Conservation (phyloP, 2,329 filamentous ascomycete species). For the Coniochaeta ligniaria region DNA sequence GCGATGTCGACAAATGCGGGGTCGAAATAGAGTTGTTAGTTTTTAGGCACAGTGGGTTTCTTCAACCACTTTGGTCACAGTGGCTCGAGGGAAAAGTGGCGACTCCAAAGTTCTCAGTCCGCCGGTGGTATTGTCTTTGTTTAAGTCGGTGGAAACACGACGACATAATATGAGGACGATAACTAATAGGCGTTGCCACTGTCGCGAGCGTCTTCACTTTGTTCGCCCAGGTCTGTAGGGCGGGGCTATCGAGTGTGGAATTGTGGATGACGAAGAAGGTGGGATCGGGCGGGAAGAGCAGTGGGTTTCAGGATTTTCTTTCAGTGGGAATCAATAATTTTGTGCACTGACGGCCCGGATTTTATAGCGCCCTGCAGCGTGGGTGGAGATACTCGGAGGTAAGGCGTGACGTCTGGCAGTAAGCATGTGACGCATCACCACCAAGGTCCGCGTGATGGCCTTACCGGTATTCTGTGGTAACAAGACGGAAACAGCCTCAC, state of each 20-base stretch:
- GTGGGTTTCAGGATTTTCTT: conserved; percentile 6
- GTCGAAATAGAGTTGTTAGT: not conserved
- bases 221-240: not conserved
- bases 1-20: not conserved
- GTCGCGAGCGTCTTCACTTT: not conserved
- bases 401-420: too few relatives aligned
- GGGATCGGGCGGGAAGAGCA: not conserved
- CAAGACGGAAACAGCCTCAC: too few relatives aligned
- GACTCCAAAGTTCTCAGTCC: conserved; percentile 4
- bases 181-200: not conserved
- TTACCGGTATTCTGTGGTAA: too few relatives aligned
- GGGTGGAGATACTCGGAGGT: not conserved
- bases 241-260: not conserved
- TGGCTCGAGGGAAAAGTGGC: not conserved
- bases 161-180: conserved; percentile 9
- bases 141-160: conserved; percentile 7
- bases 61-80: not conserved
- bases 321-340: conserved; percentile 9
- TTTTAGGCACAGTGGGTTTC: not conserved
- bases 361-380: not conserved
- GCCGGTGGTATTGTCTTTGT: conserved; percentile 6
- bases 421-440: too few relatives aligned
- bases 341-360: conserved; percentile 6
- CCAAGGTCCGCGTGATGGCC: too few relatives aligned
- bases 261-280: not conserved